phyloP scores from a whole-genome alignment of 495 filamentous ascomycete species.

The Achaetomiella virescens region DNA sequence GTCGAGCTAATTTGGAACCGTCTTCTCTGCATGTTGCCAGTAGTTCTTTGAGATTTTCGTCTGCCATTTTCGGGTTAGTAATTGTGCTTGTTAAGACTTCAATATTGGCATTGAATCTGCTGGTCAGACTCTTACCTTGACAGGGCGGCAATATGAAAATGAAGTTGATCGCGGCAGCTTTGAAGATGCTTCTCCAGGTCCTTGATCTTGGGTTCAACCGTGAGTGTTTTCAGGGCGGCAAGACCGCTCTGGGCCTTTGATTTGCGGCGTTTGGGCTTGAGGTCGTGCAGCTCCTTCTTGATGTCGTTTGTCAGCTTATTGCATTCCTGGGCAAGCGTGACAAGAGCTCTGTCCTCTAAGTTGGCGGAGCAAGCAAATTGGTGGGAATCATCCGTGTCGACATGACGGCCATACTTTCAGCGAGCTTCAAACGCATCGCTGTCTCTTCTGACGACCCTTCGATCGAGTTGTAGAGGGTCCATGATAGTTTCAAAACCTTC shows the following conservation, averaged over 20 bases:
- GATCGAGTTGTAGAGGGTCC: constrained; percentile 11
- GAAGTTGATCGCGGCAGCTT: background rate
- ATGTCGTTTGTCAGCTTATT: constrained; percentile 16
- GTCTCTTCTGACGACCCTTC: constrained; percentile 19
- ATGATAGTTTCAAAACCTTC: background rate
- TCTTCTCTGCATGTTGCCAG: background rate
- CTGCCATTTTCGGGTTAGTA: background rate
- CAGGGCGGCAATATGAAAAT: background rate
- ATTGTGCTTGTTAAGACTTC: background rate
- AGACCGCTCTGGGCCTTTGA: constrained; percentile 15
- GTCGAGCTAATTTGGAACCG: background rate
- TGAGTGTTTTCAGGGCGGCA: constrained; percentile 16
- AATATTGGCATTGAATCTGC: background rate
- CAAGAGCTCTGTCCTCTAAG: background rate
- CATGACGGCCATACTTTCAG: background rate
- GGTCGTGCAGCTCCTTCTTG: constrained; percentile 15
- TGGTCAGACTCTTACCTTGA: background rate
- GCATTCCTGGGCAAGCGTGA: constrained; percentile 18
- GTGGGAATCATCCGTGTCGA: background rate
- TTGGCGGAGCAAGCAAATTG: background rate
- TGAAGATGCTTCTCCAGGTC: constrained; percentile 21
- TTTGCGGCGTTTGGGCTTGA: constrained; percentile 19
- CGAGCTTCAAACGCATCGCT: background rate
- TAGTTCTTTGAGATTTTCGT: background rate
- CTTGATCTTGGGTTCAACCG: constrained; percentile 16